Base-by-base conservation (phyloP, 2,329 filamentous ascomycete species). In the Neonectria sp. region DNA sequence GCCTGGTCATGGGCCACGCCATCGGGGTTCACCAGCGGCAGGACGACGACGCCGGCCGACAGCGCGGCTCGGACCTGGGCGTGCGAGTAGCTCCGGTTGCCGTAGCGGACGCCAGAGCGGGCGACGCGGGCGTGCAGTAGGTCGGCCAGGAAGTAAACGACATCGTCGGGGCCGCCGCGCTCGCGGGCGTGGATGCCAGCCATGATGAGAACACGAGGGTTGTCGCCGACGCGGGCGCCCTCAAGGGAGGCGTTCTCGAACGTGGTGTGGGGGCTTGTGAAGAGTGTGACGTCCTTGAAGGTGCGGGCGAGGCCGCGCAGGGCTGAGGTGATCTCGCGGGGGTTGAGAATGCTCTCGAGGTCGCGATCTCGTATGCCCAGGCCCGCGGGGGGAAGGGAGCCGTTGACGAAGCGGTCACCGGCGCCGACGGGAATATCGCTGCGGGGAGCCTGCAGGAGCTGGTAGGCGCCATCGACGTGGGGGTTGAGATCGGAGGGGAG, bases 91-190 rank as follows among this genome's bases (percentile, higher is more conserved):
- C 79, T 81, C 69, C 85, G 83, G 60, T 78, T 79, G 52, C 87
- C 88, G 70, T 88, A 90, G 2, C 77, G 81, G 11, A 90, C 74
- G 7, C 87, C 88, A 4, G 79, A 81, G 25, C 82, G 81, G 37
- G 82, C 78, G 71, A 84, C 82, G 69, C 85, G 82, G 21, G 88
- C 88, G 53, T 83, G 82, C 4, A 90, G 82, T 4, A 90, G 80
- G 73, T 90, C 88, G 0, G 86, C 80, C 33, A 89, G 80, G 78
- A 88, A 89, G 80, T 89, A 89, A 49, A 90, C 77, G 15, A 90
- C 79, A 65, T 86, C 82, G 73, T 90, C 88, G 0, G 88, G 83
- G 0, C 84, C 86, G 29, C 88, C 88, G 11, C 88, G 85, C 77
- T 90, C 88, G 27, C 88, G 86, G 9, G 88, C 86, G 71, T 90